Evolutionary conservation across 2,329 filamentous ascomycete species (phyloP).

Genomic region (Bisporella sp.): DNA sequence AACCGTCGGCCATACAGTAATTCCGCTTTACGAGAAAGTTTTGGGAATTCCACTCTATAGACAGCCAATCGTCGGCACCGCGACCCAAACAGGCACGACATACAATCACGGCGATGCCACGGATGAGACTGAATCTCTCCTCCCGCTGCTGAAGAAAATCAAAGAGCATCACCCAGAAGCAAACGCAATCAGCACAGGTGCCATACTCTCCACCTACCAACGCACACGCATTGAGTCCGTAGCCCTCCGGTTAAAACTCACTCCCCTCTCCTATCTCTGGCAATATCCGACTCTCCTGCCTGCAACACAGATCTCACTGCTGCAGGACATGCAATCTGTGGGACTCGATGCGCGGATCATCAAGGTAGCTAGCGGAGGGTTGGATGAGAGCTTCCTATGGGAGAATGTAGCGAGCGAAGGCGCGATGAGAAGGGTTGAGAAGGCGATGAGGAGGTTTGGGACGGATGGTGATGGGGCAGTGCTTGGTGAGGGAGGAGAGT

Average conservation of each 20-base stretch:
- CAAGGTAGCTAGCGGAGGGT: slow-evolving; percentile 86
- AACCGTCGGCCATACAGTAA: slow-evolving; percentile 82
- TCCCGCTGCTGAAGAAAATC: slow-evolving; percentile 65
- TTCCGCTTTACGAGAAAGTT: slow-evolving; percentile 76
- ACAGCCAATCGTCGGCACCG: slow-evolving; percentile 63
- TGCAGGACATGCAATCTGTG: slow-evolving; percentile 73
- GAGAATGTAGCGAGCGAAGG: slow-evolving; percentile 59
- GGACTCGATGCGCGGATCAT: slow-evolving; percentile 85
- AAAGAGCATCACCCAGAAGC: slow-evolving; percentile 65
- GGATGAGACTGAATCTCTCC: slow-evolving; percentile 86
- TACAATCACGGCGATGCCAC: slow-evolving; percentile 42
- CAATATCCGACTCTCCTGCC: slow-evolving; percentile 71
- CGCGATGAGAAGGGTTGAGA: slow-evolving; percentile 41
- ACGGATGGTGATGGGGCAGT: slow-evolving; percentile 59
- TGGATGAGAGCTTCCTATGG: slow-evolving; percentile 78
- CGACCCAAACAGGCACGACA: slow-evolving; percentile 63
- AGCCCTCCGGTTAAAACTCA: slow-evolving; percentile 73
- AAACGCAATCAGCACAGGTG: slow-evolving; percentile 83
- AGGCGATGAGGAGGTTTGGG: slow-evolving; percentile 61
- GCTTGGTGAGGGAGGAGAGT: slow-evolving; percentile 90
- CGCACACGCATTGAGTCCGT: slow-evolving; percentile 92
- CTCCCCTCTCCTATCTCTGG: slow-evolving; percentile 84
- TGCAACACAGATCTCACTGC: slow-evolving; percentile 42
- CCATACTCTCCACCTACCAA: slow-evolving; percentile 93
- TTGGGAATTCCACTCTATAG: slow-evolving; percentile 81